A percentile compares a stretch with the other conserved stretches of the same genome.
phyloP scores from a whole-genome alignment of 306 rosid genomes.

The Sesbania bispinosa region DNA sequence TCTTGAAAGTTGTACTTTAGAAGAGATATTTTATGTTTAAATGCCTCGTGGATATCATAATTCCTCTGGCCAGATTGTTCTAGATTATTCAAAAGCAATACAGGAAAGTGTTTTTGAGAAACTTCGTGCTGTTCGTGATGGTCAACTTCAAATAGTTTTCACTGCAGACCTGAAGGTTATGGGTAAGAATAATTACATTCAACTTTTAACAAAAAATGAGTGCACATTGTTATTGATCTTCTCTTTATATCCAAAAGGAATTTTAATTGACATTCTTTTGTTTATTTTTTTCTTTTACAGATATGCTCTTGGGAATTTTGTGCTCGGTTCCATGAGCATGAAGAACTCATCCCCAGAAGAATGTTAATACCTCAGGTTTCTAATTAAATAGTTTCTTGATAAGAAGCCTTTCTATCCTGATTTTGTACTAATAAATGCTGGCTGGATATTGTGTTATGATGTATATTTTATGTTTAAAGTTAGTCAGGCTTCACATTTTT shows the following conservation, averaged over 20 bases:
- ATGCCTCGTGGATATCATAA: slow-evolving; percentile 92
- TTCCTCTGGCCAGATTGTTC: slow-evolving; percentile 90
- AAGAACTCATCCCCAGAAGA: slow-evolving; percentile 92
- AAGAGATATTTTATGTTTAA: slow-evolving; percentile 89
- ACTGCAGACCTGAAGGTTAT: slow-evolving; percentile 84
- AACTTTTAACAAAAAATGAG: not conserved
- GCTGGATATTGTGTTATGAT: slow-evolving; percentile 28
- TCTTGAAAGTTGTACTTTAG: slow-evolving; percentile 95
- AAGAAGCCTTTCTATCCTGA: slow-evolving; percentile 25
- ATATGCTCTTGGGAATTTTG: slow-evolving; percentile 99
- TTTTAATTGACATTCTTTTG: slow-evolving; percentile 31
- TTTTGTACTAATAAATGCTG: slow-evolving; percentile 34
- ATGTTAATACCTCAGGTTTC: slow-evolving; percentile 86
- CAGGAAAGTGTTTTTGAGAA: slow-evolving; percentile 97
- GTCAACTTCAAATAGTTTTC: slow-evolving; percentile 90
- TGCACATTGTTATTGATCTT: not conserved
- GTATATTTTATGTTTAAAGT: not conserved
- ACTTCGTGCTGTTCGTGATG: slow-evolving; percentile 98
- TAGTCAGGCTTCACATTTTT: not conserved
- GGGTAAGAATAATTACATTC: not conserved
- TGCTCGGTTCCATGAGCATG: slow-evolving; percentile 94
- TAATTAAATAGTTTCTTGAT: slow-evolving; percentile 5
- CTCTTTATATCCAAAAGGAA: slow-evolving; percentile 37
- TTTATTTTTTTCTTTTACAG: slow-evolving; percentile 38
- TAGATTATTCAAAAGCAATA: slow-evolving; percentile 87